Evolutionary conservation across 306 rosid species (phyloP), one percentile per base, ranked within the genome.

Genomic region (Abrus precatorius): DNA sequence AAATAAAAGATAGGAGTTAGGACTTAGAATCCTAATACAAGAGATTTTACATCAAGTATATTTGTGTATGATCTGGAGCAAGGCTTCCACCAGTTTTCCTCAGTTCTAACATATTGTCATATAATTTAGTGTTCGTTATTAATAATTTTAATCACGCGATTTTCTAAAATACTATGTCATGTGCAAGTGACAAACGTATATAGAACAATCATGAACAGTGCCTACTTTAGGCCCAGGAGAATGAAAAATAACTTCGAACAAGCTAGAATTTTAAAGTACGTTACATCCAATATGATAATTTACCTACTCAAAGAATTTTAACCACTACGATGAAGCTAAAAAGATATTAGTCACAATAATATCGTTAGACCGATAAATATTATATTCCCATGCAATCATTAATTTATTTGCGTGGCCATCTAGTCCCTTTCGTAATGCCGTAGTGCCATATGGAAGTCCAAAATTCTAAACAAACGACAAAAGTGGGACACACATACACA

Each of bases 261-360:
- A 74, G 50, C 34, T 60, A 63, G 87, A 84, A 84, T 80, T 66
- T 76, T 80, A 20, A 45, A 55, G 76, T 63, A 76, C 60, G 54
- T 69, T 45, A 49, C 62, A 34, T 34, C 55, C 40, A 53, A 43
- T 7, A 34, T 36, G 34, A n/a, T 70, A 60, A 65, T 65, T 50
- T 30, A 76, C 49, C 52, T 27, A 62, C 36, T 34, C 48, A 75
- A 64, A 84, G 87, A 80, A 80, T 88, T 84, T 76, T 53, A 48
- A 67, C 63, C 56, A 55, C 52, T 69, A 78, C 61, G 54, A 73
- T 11, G 48, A 71, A 10, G 69, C 33, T 30, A 80, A 50, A 54
- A 77, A 14, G 34, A 77, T 69, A 83, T 34, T 67, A 62, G 66
- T 55, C 64, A 77, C 66, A 50, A 20, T 36, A 14, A 66, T 9